Conservation (phyloP, 805 yeast species). For the Jamesozyma gamospora region DNA sequence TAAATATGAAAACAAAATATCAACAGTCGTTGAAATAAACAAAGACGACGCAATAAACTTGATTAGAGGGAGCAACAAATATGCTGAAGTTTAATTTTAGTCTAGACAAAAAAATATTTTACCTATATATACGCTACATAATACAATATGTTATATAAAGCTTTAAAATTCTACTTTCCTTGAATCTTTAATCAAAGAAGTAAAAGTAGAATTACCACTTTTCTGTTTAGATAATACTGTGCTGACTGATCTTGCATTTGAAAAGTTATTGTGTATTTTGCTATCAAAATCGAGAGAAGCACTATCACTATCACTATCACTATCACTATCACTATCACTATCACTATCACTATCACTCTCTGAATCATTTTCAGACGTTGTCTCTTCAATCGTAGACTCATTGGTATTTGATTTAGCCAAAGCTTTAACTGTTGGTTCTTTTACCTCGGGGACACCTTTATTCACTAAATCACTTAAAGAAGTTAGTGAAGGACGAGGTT, state of each 20-base stretch:
- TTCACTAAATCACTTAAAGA: conserved; percentile 46
- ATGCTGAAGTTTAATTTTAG: conserved; percentile 16
- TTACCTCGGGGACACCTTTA: conserved; percentile 55
- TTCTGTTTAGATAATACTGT: conserved; percentile 28
- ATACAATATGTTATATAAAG: too few relatives aligned
- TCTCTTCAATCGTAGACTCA: background rate
- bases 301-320: conserved; percentile 5
- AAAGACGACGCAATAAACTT: conserved; percentile 71
- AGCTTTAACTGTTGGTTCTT: conserved; percentile 30
- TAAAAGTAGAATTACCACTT: conserved; percentile 30
- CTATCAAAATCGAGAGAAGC: conserved; percentile 6
- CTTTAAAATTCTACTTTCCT: conserved; percentile 11
- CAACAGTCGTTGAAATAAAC: conserved; percentile 62
- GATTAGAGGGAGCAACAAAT: conserved; percentile 48
- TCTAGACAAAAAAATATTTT: too few relatives aligned
- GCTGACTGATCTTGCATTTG: conserved; percentile 35
- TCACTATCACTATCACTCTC: background rate
- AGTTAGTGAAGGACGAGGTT: conserved; percentile 32
- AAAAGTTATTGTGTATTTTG: conserved; percentile 25
- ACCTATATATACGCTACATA: too few relatives aligned
- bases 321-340: background rate
- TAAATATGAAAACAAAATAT: conserved; percentile 68
- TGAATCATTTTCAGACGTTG: background rate
- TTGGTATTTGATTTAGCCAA: background rate
- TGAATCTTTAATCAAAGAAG: conserved; percentile 37